phyloP scores from a whole-genome alignment of 768 basidiomycete species.

The Lentinula sp. region DNA sequence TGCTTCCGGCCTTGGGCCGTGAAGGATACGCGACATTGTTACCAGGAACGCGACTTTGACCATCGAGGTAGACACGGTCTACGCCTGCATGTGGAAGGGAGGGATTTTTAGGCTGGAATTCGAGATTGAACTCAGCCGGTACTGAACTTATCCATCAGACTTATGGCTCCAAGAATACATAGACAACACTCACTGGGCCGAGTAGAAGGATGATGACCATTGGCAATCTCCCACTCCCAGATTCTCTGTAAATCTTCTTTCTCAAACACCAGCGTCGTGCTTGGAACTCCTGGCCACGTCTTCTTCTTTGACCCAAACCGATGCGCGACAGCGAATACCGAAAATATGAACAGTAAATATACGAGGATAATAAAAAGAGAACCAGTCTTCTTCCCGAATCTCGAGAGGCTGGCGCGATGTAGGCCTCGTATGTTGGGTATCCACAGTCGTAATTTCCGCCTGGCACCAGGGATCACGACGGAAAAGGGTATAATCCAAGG shows the following conservation, averaged over 20 bases:
- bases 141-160: neutral
- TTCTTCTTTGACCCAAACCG: slow-evolving; percentile 34
- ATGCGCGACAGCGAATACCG: slow-evolving; percentile 39
- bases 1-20: slow-evolving; percentile 76
- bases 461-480: slow-evolving; percentile 51
- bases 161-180: neutral
- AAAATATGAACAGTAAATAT: slow-evolving; percentile 45
- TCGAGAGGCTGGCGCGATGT: slow-evolving; percentile 35
- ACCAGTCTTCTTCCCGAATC: slow-evolving; percentile 48
- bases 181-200: slow-evolving; percentile 55
- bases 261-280: slow-evolving; percentile 56
- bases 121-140: neutral
- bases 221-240: slow-evolving; percentile 91
- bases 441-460: slow-evolving; percentile 53
- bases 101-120: slow-evolving; percentile 4
- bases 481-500: slow-evolving; percentile 52
- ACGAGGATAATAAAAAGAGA: slow-evolving; percentile 47
- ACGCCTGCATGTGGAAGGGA: slow-evolving; percentile 38
- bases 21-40: slow-evolving; percentile 77
- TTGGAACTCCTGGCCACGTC: slow-evolving; percentile 32
- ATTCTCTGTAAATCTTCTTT: slow-evolving; percentile 74
- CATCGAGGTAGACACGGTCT: slow-evolving; percentile 70
- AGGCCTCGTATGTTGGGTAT: slow-evolving; percentile 48
- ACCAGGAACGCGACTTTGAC: slow-evolving; percentile 49
- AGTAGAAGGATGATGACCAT: slow-evolving; percentile 82